Percentiles rank a stretch among this genome's conserved stretches.
Evolutionary conservation across 2,329 filamentous ascomycete genomes (phyloP).

Genomic region (Elsinoe arachidis): DNA sequence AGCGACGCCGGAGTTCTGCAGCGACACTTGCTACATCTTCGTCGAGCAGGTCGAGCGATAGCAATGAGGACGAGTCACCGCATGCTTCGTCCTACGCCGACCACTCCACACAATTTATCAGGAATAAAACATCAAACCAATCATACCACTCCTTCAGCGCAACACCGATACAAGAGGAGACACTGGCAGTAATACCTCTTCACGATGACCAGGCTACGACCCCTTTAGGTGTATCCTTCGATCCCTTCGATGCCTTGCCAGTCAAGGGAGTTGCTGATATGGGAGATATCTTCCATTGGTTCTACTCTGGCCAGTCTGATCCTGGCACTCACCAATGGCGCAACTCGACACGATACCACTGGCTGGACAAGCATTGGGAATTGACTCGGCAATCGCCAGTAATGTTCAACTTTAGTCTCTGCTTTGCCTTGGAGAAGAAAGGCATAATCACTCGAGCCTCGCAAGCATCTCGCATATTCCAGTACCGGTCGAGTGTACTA

Average conservation of each 20-base stretch:
- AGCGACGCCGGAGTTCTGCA: neutral
- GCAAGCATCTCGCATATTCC: slow-evolving; percentile 1
- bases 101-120: neutral
- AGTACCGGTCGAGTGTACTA: neutral
- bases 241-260: neutral
- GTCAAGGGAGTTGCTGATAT: slow-evolving; percentile 1
- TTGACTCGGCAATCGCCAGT: neutral
- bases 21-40: too few species aligned
- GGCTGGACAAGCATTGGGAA: slow-evolving; percentile 9
- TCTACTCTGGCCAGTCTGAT: neutral
- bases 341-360: slow-evolving; percentile 3
- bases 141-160: neutral
- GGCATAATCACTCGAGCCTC: neutral
- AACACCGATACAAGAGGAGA: neutral
- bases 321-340: neutral
- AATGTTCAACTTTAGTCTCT: slow-evolving; percentile 3
- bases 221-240: neutral
- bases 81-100: neutral
- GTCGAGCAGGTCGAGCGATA: neutral
- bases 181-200: neutral
- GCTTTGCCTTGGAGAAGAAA: slow-evolving; percentile 7
- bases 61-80: neutral
- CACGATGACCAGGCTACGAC: neutral
- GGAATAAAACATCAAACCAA: neutral
- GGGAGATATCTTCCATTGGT: neutral